Evolutionary conservation across 208 protist species (phyloP).

Genomic region (Wallacemonas collosoma): DNA sequence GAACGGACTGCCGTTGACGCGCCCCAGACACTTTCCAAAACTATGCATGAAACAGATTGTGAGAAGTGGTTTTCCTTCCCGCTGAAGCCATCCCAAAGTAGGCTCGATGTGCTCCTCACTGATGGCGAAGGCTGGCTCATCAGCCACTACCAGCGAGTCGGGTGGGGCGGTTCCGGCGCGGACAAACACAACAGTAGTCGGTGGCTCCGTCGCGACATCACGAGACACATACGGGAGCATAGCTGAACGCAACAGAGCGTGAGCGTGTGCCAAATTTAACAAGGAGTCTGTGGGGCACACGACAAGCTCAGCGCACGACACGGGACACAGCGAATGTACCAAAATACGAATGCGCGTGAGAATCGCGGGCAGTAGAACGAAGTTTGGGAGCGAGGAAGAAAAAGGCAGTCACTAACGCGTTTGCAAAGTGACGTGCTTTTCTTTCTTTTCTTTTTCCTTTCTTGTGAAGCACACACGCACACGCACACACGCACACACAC

Average conservation of each 20-base stretch:
- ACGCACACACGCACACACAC: too few relatives aligned
- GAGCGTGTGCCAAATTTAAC: too few relatives aligned
- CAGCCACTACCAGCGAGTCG: constrained; percentile 25
- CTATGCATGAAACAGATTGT: constrained; percentile 73
- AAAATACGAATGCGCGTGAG: too few relatives aligned
- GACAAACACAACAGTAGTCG: constrained; percentile 52
- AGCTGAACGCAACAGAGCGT: background rate
- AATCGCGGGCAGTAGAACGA: too few relatives aligned
- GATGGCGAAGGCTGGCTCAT: constrained; percentile 48
- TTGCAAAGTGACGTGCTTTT: too few relatives aligned
- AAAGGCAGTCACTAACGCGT: too few relatives aligned
- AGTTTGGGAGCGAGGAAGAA: too few relatives aligned
- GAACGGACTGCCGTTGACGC: constrained; percentile 36
- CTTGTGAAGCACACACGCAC: too few relatives aligned
- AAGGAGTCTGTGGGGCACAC: too few relatives aligned
- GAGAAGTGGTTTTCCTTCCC: constrained; percentile 47
- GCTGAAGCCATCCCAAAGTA: constrained; percentile 52
- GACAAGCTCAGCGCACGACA: too few relatives aligned
- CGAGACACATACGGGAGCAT: constrained; percentile 44
- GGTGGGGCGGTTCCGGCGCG: constrained; percentile 34
- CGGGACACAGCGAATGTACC: too few relatives aligned
- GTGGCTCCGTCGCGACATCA: constrained; percentile 54
- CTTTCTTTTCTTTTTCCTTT: too few relatives aligned
- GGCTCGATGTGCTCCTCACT: constrained; percentile 55
- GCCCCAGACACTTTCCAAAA: constrained; percentile 53